Conservation (phyloP, 768 basidiomycete species). For the Gelatoporia subvermispora region DNA sequence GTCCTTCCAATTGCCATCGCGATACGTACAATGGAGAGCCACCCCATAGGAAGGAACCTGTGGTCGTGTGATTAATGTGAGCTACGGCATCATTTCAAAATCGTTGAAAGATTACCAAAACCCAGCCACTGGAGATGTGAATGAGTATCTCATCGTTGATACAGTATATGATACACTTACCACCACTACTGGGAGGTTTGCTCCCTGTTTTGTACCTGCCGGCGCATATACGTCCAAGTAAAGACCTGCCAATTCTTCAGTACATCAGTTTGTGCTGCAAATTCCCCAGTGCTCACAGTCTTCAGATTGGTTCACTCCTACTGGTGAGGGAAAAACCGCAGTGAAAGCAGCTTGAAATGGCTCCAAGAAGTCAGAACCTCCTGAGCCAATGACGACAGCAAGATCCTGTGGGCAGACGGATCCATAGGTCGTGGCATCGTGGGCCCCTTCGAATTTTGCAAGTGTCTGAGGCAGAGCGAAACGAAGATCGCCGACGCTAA, state of each 20-base stretch:
- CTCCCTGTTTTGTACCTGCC: not conserved
- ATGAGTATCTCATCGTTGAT: too few species aligned
- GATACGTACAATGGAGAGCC: not conserved
- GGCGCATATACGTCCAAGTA: not conserved
- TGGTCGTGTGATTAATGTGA: too few species aligned
- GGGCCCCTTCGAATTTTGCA: not conserved
- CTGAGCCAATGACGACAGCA: not conserved
- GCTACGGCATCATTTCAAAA: too few species aligned
- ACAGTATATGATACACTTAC: too few species aligned
- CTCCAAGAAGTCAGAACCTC: not conserved
- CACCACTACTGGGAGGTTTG: too few species aligned
- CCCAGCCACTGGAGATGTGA: too few species aligned
- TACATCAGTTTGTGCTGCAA: too few species aligned
- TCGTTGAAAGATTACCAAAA: too few species aligned
- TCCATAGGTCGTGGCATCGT: conserved; percentile 15
- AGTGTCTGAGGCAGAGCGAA: conserved; percentile 14
- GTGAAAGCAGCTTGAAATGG: not conserved
- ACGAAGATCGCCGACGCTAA: conserved; percentile 15
- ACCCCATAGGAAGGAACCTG: too few species aligned
- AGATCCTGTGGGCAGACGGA: conserved; percentile 15
- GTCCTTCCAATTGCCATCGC: not conserved
- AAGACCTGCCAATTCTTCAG: too few species aligned
- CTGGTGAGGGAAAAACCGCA: not conserved
- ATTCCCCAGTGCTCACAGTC: conserved; percentile 6
- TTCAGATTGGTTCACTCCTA: conserved; percentile 2